phyloP scores from a whole-genome alignment of 768 basidiomycete genomes.

The Lactifluus volemus region DNA sequence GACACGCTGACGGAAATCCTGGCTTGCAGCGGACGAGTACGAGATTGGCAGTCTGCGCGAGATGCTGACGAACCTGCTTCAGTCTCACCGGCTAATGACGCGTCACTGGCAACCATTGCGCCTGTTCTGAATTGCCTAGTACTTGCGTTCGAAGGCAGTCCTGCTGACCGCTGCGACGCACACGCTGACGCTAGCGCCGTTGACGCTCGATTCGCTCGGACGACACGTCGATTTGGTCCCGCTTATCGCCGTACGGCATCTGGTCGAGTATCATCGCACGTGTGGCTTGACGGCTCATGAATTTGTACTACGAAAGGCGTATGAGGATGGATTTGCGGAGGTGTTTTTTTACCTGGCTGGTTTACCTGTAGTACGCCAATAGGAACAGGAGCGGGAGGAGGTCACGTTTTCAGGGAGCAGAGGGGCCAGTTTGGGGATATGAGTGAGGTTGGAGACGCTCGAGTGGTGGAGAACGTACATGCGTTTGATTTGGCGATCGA shows the following conservation, averaged over 20 bases:
- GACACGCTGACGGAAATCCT: neutral
- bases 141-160: neutral
- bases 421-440: conserved; percentile 1
- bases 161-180: neutral
- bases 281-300: neutral
- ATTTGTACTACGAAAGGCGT: neutral
- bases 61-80: neutral
- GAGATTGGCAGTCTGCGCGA: neutral
- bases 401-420: neutral
- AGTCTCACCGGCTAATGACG: neutral
- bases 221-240: conserved; percentile 4
- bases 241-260: conserved; percentile 3
- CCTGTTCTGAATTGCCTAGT: neutral
- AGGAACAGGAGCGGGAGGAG: neutral
- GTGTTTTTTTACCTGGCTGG: neutral
- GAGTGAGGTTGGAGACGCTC: neutral
- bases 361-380: neutral
- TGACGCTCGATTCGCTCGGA: neutral
- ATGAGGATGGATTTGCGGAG: conserved; percentile 5
- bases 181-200: conserved; percentile 2
- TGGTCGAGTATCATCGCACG: conserved; percentile 2
- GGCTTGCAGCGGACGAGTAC: conserved; percentile 1
- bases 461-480: conserved; percentile 1
- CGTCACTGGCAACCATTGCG: neutral
- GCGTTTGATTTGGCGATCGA: neutral